Percentiles rank a stretch among this genome's conserved stretches.
phyloP scores from a whole-genome alignment of 345 rosid species.

The Theobroma cacao region DNA sequence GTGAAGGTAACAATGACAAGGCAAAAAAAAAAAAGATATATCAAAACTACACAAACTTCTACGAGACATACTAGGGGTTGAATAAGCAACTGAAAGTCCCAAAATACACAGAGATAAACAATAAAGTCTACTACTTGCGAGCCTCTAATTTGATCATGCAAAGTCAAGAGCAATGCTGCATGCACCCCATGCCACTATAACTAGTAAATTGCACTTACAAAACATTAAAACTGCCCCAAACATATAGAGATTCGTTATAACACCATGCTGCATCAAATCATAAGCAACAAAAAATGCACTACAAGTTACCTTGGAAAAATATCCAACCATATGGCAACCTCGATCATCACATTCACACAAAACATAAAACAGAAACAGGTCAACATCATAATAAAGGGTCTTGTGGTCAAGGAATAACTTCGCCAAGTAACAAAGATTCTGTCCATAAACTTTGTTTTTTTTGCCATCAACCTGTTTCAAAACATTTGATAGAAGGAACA shows the following conservation, averaged over 20 bases:
- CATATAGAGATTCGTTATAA: neutral
- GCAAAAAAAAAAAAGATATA: neutral
- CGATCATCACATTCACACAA: constrained; percentile 99
- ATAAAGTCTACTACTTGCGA: neutral
- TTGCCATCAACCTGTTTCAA: constrained; percentile 76
- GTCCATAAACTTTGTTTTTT: constrained; percentile 98
- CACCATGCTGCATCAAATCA: neutral
- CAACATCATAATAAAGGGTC: constrained; percentile 98
- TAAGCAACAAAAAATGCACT: constrained; percentile 1
- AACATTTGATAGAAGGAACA: neutral
- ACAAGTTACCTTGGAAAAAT: constrained; percentile 83
- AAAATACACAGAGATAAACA: neutral
- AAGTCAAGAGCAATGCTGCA: neutral
- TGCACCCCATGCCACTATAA: neutral
- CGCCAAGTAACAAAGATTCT: constrained; percentile 97
- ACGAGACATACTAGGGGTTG: neutral
- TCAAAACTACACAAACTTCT: neutral
- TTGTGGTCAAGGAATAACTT: constrained; percentile 98
- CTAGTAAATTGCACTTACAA: neutral
- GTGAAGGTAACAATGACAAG: neutral
- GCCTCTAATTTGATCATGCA: neutral
- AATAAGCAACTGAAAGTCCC: neutral
- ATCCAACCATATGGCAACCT: constrained; percentile 99
- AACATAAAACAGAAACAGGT: constrained; percentile 85
- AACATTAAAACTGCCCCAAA: neutral